Evolutionary conservation across 345 rosid species (phyloP).

Genomic region (Aethionema arabicum): DNA sequence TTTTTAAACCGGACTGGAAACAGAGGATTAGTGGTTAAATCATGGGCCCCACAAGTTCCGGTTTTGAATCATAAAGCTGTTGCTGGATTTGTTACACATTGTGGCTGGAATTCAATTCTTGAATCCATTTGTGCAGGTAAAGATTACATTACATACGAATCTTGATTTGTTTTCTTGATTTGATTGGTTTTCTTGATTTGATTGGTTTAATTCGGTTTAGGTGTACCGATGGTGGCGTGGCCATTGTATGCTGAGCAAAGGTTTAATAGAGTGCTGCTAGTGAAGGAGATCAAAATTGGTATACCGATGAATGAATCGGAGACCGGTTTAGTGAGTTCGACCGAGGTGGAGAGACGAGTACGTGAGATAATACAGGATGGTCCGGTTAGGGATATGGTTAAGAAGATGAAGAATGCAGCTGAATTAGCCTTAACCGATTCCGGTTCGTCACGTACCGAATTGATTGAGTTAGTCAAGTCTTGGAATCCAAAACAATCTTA

Average conservation of each 20-base stretch:
- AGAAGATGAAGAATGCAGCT: conserved; percentile 45
- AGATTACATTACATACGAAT: not conserved
- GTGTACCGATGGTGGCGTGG: conserved; percentile 56
- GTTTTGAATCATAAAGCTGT: conserved; percentile 49
- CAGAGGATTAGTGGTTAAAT: conserved; percentile 49
- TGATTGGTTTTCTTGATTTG: not conserved
- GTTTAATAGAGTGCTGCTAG: conserved; percentile 43
- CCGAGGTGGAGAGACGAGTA: conserved; percentile 53
- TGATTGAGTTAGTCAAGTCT: conserved; percentile 34
- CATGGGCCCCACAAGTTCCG: conserved; percentile 64
- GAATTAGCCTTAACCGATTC: conserved; percentile 36
- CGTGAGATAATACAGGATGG: conserved; percentile 54
- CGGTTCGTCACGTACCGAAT: conserved; percentile 44
- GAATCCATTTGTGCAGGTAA: conserved; percentile 54
- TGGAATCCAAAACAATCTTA: conserved; percentile 26
- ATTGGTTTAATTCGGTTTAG: conserved; percentile 6
- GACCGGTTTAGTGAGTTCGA: conserved; percentile 43
- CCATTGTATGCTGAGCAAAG: conserved; percentile 57
- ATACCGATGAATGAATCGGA: conserved; percentile 44
- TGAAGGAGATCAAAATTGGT: conserved; percentile 56
- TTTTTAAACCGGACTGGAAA: conserved; percentile 41
- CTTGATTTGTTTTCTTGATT: not conserved
- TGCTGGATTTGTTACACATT: conserved; percentile 67
- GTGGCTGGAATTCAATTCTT: conserved; percentile 72
- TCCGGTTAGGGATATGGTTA: conserved; percentile 27